Conservation (phyloP, 768 basidiomycete species). For the Amanita brunnescens region DNA sequence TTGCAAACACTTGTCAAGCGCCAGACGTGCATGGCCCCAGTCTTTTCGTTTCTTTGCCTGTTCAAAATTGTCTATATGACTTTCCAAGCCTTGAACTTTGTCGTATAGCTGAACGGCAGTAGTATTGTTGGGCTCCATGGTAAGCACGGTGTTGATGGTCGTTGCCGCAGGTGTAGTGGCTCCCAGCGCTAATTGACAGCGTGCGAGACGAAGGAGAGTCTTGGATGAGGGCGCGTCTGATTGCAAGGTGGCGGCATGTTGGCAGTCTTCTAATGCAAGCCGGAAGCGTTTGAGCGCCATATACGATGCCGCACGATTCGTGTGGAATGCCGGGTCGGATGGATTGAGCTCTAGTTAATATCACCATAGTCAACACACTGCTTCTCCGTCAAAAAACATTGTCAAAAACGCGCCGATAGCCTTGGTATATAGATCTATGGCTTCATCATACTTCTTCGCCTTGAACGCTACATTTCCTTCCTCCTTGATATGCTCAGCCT, state of each 20-base stretch:
- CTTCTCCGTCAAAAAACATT: slow-evolving; percentile 3
- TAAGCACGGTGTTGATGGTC: slow-evolving; percentile 51
- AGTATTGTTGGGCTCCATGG: slow-evolving; percentile 54
- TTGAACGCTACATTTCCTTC: slow-evolving; percentile 72
- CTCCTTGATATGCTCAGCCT: slow-evolving; percentile 62
- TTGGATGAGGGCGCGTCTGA: slow-evolving; percentile 54
- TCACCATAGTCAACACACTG: background rate
- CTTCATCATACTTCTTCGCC: slow-evolving; percentile 50
- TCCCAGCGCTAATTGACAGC: slow-evolving; percentile 79
- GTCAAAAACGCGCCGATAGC: slow-evolving; percentile 49
- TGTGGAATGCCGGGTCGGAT: slow-evolving; percentile 65
- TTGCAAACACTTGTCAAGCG: slow-evolving; percentile 70
- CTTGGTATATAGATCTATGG: slow-evolving; percentile 66
- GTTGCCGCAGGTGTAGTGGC: slow-evolving; percentile 57
- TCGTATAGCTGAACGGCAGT: slow-evolving; percentile 52
- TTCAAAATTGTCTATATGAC: slow-evolving; percentile 58
- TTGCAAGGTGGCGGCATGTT: slow-evolving; percentile 62
- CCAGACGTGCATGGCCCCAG: slow-evolving; percentile 73
- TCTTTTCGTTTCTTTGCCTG: slow-evolving; percentile 48
- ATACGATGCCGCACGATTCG: slow-evolving; percentile 81
- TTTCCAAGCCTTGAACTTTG: slow-evolving; percentile 52
- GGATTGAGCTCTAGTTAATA: slow-evolving; percentile 42
- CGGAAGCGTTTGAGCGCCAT: slow-evolving; percentile 77
- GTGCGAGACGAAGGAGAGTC: slow-evolving; percentile 73
- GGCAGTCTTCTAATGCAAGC: slow-evolving; percentile 70